phyloP scores from a whole-genome alignment of 495 filamentous ascomycete species.

The Aspergillus nanangensis region DNA sequence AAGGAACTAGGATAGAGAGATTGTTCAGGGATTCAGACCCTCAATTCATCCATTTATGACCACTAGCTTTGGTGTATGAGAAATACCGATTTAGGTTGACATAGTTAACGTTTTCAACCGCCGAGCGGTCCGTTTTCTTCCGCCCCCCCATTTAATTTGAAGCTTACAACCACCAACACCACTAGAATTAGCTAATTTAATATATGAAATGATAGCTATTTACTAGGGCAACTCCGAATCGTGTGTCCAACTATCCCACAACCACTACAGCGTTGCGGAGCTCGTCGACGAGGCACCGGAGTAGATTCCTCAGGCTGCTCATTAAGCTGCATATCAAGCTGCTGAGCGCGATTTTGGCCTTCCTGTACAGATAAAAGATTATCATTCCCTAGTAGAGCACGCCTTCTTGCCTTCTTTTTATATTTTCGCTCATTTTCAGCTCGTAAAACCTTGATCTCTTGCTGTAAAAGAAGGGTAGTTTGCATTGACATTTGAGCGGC shows the following conservation, averaged over 20 bases:
- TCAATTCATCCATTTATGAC: no score
- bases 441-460: neutral
- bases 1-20: no score
- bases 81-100: no score
- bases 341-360: constrained; percentile 2
- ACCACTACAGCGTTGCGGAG: constrained; percentile 1
- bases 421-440: neutral
- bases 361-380: constrained; percentile 2
- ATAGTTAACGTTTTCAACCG: no score
- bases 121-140: no score
- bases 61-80: no score
- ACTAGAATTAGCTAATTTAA: constrained; percentile 1
- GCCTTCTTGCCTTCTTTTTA: constrained; percentile 1
- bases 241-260: neutral
- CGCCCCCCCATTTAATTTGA: no score
- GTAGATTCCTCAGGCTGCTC: constrained; percentile 1
- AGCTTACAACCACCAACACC: no score
- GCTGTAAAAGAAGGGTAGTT: neutral
- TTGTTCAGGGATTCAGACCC: no score
- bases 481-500: neutral
- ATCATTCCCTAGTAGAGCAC: constrained; percentile 1
- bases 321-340: constrained; percentile 4
- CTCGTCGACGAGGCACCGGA: neutral
- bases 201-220: constrained; percentile 4
- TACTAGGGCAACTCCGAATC: constrained; percentile 4